Evolutionary conservation across 2,329 filamentous ascomycete species (phyloP), one percentile per base, ranked within the genome.

Genomic region (Trichoderma hamatum): DNA sequence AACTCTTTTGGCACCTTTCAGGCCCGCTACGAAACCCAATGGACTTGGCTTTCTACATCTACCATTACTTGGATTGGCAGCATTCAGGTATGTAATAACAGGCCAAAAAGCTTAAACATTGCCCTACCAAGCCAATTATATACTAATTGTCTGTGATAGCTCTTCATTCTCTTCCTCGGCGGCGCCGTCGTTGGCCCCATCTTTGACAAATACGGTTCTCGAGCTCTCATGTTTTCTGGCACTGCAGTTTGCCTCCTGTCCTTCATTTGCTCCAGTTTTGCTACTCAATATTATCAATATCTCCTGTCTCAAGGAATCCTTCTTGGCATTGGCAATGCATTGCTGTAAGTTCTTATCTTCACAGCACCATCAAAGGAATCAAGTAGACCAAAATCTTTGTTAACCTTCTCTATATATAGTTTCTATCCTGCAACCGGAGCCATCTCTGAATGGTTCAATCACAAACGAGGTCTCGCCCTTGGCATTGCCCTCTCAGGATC

Each of bases 1-100:
- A 78, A 80, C 70, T 76, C 83, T n/a, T 88, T 86, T 70, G 86
- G 86, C 3, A 82, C 84, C 3, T 88, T 86, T 68, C 85, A 88
- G 70, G 82, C 82, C 3, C 84, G 84, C 75, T 89, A 88, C 71
- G 71, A 72, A 56, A 36, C 36, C 5, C 79, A 76, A 63, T 73
- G 80, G 73, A 71, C 77, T 55, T 67, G 82, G 72, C 61, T 54
- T 32, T 71, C 74, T 6, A 77, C 80, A 24, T 74, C 49, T 72
- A 78, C 51, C 52, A 72, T 83, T 19, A 78, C 81, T 24, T 84
- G 81, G 82, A 82, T 84, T 54, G 82, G 83, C 14, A 73, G 75
- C 58, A 34, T 73, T 26, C 77, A 77, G 69, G 74, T 74, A 72
- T 58, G 58, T 13, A 49, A 13, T 21, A 32, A 9, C 16, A n/a